These are phyloP conservation scores for Trichoderma polysporum DNA, from an alignment of 2,329 filamentous ascomycete species.

Conservation along the genomic window DNA sequence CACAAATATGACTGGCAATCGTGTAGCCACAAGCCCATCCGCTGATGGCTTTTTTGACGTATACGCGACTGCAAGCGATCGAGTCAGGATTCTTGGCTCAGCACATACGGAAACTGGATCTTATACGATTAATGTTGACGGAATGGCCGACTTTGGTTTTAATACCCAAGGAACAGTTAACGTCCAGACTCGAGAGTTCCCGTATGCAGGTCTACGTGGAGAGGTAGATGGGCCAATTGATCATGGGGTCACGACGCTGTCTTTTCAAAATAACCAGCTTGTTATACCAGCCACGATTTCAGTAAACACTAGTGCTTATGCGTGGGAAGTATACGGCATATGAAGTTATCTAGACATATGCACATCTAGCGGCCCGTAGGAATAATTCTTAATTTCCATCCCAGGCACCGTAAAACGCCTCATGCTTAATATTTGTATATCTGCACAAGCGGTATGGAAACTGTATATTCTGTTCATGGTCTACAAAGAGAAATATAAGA, in stretches of 20 bases:
- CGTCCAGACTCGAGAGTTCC: slow-evolving; percentile 10
- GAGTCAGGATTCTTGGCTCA: slow-evolving; percentile 16
- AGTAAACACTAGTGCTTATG: slow-evolving; percentile 16
- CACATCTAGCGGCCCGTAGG: too few relatives aligned
- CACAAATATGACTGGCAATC: slow-evolving; percentile 17
- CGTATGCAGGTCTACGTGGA: slow-evolving; percentile 11
- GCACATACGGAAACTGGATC: slow-evolving; percentile 7
- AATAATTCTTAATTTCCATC: too few relatives aligned
- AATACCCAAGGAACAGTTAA: slow-evolving; percentile 1
- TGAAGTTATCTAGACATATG: neutral
- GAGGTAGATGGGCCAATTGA: slow-evolving; percentile 15
- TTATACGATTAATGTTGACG: neutral
- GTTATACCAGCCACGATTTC: slow-evolving; percentile 6
- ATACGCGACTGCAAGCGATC: slow-evolving; percentile 16
- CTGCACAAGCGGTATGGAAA: too few relatives aligned
- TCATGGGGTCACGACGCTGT: slow-evolving; percentile 6
- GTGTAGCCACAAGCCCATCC: neutral
- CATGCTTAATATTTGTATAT: too few relatives aligned
- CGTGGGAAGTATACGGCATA: slow-evolving; percentile 8
- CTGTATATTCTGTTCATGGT: too few relatives aligned
- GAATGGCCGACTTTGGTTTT: slow-evolving; percentile 18
- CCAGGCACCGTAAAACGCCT: too few relatives aligned
- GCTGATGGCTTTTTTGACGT: slow-evolving; percentile 8
- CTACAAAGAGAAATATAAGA: too few relatives aligned
- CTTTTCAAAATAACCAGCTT: slow-evolving; percentile 8